A percentile compares a stretch with the other conserved stretches of the same genome.
phyloP scores from a whole-genome alignment of 208 protist species.

The Leishmania braziliensis region DNA sequence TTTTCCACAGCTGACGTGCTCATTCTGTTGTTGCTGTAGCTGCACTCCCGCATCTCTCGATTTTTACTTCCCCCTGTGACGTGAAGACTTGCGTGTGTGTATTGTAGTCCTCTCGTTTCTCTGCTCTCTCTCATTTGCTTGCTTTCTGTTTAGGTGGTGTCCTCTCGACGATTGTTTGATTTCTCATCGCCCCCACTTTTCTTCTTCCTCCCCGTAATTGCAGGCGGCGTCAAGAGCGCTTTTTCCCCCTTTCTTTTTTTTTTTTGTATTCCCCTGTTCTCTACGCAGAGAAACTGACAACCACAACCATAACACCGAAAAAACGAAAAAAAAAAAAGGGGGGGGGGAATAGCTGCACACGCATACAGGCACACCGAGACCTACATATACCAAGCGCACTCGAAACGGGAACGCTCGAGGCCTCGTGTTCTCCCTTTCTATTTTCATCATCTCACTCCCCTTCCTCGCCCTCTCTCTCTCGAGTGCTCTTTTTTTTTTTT shows the following conservation, averaged over 20 bases:
- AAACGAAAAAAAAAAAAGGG: background rate
- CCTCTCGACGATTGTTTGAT: background rate
- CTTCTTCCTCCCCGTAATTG: too few relatives aligned
- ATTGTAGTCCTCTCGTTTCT: background rate
- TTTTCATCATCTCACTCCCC: background rate
- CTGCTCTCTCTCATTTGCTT: background rate
- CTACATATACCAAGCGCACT: background rate
- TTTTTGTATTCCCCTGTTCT: slow-evolving; percentile 1
- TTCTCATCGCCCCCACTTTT: background rate
- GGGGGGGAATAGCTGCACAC: background rate
- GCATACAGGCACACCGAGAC: background rate
- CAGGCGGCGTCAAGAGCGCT: background rate
- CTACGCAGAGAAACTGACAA: background rate
- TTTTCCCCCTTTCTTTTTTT: slow-evolving; percentile 8
- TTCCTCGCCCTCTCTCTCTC: background rate
- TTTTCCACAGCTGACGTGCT: background rate
- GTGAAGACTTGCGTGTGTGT: too few relatives aligned
- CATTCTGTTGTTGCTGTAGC: background rate
- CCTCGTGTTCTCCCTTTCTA: background rate
- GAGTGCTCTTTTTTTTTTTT: slow-evolving; percentile 10
- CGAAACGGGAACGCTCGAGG: background rate
- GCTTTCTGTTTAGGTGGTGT: background rate
- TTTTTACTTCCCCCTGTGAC: too few relatives aligned
- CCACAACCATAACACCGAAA: background rate
- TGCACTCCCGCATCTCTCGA: background rate